A percentile compares a stretch with the other conserved stretches of the same genome.
Evolutionary conservation across 495 filamentous ascomycete genomes (phyloP).

Genomic region (Neurospora discreta): DNA sequence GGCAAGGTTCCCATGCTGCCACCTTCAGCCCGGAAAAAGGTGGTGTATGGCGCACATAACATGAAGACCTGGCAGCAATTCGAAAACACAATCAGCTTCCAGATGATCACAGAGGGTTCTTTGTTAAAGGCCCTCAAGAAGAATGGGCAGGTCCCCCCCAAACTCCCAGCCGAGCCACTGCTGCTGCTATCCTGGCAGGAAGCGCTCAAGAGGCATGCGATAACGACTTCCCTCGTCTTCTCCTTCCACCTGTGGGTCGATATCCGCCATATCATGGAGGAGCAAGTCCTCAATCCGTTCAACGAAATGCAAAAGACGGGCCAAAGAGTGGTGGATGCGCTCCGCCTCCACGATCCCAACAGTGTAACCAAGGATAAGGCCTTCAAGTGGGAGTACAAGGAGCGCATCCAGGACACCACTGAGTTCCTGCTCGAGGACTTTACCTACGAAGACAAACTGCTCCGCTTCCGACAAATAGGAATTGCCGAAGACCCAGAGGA

Average conservation of each 20-base stretch:
- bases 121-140: constrained; percentile 14
- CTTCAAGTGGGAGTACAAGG: constrained; percentile 6
- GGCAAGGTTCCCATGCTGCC: constrained; percentile 15
- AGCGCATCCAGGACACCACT: constrained; percentile 10
- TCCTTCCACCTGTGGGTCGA: constrained; percentile 17
- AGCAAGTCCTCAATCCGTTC: constrained; percentile 9
- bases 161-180: constrained; percentile 12
- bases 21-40: constrained; percentile 1
- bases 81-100: constrained; percentile 3
- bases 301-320: constrained; percentile 11
- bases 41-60: constrained; percentile 10
- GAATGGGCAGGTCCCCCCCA: neutral
- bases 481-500: constrained; percentile 3
- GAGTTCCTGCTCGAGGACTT: constrained; percentile 12
- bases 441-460: constrained; percentile 5
- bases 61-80: constrained; percentile 6
- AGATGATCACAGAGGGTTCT: constrained; percentile 11
- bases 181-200: constrained; percentile 11
- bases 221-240: constrained; percentile 11
- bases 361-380: constrained; percentile 1
- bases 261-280: constrained; percentile 21
- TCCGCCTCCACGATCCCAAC: neutral
- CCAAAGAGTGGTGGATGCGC: neutral
- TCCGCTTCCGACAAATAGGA: neutral
- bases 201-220: neutral